Percentiles rank a stretch among this genome's conserved stretches.
Conservation (phyloP, 148 eudicot genomes). For the Vaccinium myrtillus region DNA sequence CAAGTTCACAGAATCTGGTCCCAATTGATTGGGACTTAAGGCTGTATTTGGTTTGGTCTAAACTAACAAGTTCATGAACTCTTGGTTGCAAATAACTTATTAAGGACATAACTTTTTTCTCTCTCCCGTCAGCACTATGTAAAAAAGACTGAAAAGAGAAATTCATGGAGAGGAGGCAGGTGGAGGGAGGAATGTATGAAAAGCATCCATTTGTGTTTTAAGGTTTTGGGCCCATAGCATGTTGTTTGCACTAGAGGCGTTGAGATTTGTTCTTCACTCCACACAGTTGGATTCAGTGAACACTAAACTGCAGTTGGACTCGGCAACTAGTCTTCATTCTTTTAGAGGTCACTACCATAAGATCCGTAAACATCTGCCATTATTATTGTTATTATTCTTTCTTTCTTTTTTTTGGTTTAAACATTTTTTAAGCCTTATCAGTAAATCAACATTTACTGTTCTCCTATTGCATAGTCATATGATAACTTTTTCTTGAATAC, state of each 20-base stretch:
- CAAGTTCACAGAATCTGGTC: too few relatives aligned
- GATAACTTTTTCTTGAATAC: neutral
- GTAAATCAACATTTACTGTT: neutral
- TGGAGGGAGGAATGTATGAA: neutral
- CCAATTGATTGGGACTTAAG: too few relatives aligned
- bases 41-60: too few relatives aligned
- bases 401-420: neutral
- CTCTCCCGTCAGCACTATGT: too few relatives aligned
- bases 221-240: neutral
- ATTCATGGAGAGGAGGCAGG: neutral
- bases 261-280: neutral
- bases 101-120: too few relatives aligned
- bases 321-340: neutral
- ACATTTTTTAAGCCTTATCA: neutral
- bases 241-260: neutral
- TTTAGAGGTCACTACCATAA: neutral
- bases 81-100: neutral
- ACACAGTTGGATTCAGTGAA: neutral
- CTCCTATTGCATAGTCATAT: neutral
- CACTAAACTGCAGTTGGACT: neutral
- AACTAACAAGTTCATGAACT: neutral
- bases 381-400: neutral
- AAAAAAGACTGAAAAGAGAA: neutral
- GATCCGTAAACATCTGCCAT: neutral
- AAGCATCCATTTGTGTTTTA: neutral